phyloP scores from a whole-genome alignment of 164 flowering plant species.

The Vitis labrusca region DNA sequence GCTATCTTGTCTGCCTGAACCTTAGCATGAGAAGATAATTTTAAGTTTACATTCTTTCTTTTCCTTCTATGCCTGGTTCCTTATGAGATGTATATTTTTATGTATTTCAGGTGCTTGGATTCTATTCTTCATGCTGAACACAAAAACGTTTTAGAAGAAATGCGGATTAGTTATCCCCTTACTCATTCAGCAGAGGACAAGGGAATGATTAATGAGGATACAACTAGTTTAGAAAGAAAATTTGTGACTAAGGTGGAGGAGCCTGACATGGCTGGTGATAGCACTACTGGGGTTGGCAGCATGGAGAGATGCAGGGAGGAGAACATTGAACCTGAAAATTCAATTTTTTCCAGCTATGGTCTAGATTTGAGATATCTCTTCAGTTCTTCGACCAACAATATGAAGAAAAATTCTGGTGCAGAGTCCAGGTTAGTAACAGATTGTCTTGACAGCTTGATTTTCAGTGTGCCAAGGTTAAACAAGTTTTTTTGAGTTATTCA shows the following conservation, averaged over 20 bases:
- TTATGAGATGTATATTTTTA: too few relatives aligned
- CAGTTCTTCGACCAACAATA: slow-evolving; percentile 26
- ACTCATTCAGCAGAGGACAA: slow-evolving; percentile 21
- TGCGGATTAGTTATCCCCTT: slow-evolving; percentile 62
- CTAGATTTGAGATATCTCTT: slow-evolving; percentile 40
- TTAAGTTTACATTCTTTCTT: not conserved
- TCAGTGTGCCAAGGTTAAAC: too few relatives aligned
- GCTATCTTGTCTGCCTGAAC: too few relatives aligned
- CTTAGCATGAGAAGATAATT: not conserved
- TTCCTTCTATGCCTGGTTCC: not conserved
- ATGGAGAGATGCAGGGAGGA: slow-evolving; percentile 11
- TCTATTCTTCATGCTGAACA: slow-evolving; percentile 91
- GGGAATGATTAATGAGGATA: slow-evolving; percentile 8
- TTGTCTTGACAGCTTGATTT: not conserved
- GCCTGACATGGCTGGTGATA: slow-evolving; percentile 14
- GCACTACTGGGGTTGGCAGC: slow-evolving; percentile 10
- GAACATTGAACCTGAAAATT: slow-evolving; percentile 10
- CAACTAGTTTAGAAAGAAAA: slow-evolving; percentile 18
- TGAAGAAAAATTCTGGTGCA: slow-evolving; percentile 11
- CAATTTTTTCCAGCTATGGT: slow-evolving; percentile 26
- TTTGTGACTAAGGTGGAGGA: slow-evolving; percentile 20
- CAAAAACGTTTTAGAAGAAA: slow-evolving; percentile 74
- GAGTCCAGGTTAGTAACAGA: slow-evolving; percentile 44
- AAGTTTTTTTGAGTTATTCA: not conserved
- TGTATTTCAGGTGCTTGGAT: slow-evolving; percentile 67